These are phyloP conservation scores for Epichloe aotearoae DNA, from an alignment of 2,329 filamentous ascomycete species.

Conservation along the genomic window DNA sequence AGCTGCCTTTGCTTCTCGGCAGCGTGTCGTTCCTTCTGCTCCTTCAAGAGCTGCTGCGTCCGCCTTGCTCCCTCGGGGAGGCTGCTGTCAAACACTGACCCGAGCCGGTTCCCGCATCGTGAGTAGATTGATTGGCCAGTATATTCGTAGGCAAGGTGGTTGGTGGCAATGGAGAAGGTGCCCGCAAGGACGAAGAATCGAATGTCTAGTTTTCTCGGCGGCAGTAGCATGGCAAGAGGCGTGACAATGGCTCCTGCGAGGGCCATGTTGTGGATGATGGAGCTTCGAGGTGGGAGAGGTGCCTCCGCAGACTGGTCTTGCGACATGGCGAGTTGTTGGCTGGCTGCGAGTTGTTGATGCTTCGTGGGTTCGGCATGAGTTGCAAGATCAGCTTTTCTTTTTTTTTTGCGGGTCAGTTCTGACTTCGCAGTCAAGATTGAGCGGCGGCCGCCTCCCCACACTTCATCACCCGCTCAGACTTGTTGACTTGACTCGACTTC, in stretches of 20 bases:
- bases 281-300: conserved; percentile 20
- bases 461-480: no score
- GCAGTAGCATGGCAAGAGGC: conserved; percentile 35
- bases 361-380: background rate
- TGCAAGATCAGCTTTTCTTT: background rate
- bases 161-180: conserved; percentile 38
- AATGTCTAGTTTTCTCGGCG: conserved; percentile 37
- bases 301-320: conserved; percentile 13
- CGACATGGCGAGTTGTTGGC: conserved; percentile 12
- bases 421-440: no score
- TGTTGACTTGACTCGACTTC: no score
- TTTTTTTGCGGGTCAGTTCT: background rate
- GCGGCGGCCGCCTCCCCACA: no score
- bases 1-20: conserved; percentile 14
- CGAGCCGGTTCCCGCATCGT: conserved; percentile 31
- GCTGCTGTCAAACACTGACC: conserved; percentile 33
- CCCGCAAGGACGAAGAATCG: conserved; percentile 36
- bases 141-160: conserved; percentile 43
- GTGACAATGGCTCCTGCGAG: conserved; percentile 33
- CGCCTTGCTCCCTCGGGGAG: conserved; percentile 43
- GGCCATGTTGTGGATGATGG: conserved; percentile 33
- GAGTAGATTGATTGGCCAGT: conserved; percentile 38
- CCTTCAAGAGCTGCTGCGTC: conserved; percentile 32
- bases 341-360: background rate
- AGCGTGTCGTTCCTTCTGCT: conserved; percentile 29